Base-by-base conservation (phyloP, 2,329 filamentous ascomycete genomes). In the Alternaria sp. region DNA sequence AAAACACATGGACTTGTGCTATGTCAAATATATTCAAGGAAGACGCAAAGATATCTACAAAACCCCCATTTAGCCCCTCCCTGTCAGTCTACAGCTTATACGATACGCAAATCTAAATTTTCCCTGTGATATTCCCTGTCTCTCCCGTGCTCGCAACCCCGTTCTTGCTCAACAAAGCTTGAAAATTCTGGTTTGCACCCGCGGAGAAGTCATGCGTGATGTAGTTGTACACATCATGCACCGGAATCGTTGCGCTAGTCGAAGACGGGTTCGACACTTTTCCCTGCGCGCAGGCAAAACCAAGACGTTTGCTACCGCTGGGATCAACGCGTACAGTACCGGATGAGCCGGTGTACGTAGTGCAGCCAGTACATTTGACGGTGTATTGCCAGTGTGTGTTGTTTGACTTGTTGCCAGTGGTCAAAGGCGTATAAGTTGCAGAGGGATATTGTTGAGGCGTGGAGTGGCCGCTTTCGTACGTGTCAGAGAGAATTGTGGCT, bases 331-430 rank as follows among this genome's bases (percentile, higher is more conserved):
- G 57, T 8, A 53, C 51, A 8, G 44, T 38, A 14, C 71, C 66
- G 5, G 57, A 65, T 7, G 54, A 44, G 30, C 67, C 66, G 7
- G 57, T 66, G 51, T 55, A 75, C 2, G 67, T 63, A 9, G 72
- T 75, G 62, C 74, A 76, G 39, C 74, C 74, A 9, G 65, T 64
- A 54, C 74, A 76, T 54, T 71, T 70, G 11, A 64, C 72, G 12
- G 71, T 75, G 62, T 63, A 73, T 44, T 74, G 71, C 72, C 72
- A 76, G 54, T 76, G 73, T 2, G 72, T 73, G 9, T 64, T 60
- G 64, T 76, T 76, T 18, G 63, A 63, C 12, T 64, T 66, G 66
- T 74, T 75, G 51, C 74, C 74, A 1, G 59, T 63, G 14, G 39
- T 67, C 26, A 76, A 64, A 7, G 62, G 57, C 4, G 65, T 66